These are phyloP conservation scores for Syncephalastrum contaminatum DNA, from an alignment of 371 early-diverging fungal genomes.

Conservation along the genomic window DNA sequence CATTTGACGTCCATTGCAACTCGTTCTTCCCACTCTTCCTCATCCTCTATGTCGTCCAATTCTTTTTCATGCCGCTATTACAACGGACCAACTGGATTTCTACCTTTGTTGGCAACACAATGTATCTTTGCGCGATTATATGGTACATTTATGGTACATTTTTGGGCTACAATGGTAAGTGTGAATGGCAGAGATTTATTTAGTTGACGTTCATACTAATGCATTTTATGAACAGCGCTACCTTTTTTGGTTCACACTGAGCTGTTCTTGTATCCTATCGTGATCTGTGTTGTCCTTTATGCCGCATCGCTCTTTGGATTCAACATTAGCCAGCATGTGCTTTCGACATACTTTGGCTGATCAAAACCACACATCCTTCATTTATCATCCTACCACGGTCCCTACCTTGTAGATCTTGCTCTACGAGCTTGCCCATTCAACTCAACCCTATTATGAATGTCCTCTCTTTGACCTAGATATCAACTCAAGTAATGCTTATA, in stretches of 20 bases:
- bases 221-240: constrained; percentile 47
- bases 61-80: constrained; percentile 82
- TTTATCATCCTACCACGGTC: no score
- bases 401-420: no score
- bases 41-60: constrained; percentile 83
- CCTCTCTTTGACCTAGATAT: no score
- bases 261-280: constrained; percentile 83
- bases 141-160: constrained; percentile 87
- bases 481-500: no score
- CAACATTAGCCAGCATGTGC: constrained; percentile 72
- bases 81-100: constrained; percentile 73
- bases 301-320: constrained; percentile 78
- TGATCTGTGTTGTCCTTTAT: constrained; percentile 67
- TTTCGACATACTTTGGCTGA: constrained; percentile 68
- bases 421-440: no score
- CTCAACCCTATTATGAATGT: no score
- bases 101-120: constrained; percentile 78
- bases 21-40: constrained; percentile 85
- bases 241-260: constrained; percentile 88
- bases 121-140: constrained; percentile 72
- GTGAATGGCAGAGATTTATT: not conserved
- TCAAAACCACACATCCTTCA: no score
- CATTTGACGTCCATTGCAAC: constrained; percentile 94
- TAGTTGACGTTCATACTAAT: not conserved
- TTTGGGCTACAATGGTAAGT: constrained; percentile 80